Percentiles rank a stretch among this genome's conserved stretches.
These are phyloP conservation scores for Penicillium desertorum DNA, from an alignment of 495 filamentous ascomycete genomes.

Conservation along the genomic window DNA sequence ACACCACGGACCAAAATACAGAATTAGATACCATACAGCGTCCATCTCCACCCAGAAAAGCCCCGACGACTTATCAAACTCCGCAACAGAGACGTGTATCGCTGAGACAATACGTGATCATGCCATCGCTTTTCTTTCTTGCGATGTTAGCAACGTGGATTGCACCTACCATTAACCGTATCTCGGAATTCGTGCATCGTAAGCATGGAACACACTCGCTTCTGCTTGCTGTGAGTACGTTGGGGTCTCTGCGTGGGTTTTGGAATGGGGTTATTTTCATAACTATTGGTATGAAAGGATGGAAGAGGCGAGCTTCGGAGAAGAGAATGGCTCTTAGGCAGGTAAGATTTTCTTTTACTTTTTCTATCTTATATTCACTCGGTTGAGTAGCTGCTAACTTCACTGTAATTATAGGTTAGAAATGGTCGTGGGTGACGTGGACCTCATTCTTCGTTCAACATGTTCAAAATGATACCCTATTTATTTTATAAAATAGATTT, in stretches of 20 bases:
- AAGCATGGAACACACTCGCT: slow-evolving; percentile 36
- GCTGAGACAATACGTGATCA: slow-evolving; percentile 47
- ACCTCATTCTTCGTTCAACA: too few species aligned
- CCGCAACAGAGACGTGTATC: slow-evolving; percentile 36
- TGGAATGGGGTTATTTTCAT: slow-evolving; percentile 52
- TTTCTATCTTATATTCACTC: background rate
- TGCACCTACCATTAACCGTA: slow-evolving; percentile 40
- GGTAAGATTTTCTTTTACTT: background rate
- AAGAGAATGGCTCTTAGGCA: slow-evolving; percentile 2
- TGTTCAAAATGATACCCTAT: background rate
- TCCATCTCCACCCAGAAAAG: background rate
- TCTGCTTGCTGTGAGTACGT: slow-evolving; percentile 37
- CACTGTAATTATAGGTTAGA: background rate
- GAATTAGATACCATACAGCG: slow-evolving; percentile 2
- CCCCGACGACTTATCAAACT: background rate
- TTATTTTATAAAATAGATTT: background rate
- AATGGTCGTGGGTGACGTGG: background rate
- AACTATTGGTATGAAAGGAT: slow-evolving; percentile 39
- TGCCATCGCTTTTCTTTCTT: slow-evolving; percentile 51
- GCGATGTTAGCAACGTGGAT: slow-evolving; percentile 48
- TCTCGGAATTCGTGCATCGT: slow-evolving; percentile 40
- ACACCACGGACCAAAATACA: slow-evolving; percentile 6
- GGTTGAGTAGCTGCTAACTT: background rate
- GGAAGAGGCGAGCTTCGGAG: slow-evolving; percentile 26
- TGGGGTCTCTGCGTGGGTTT: slow-evolving; percentile 46